These are phyloP conservation scores for Kwoniella sp. DNA, from an alignment of 768 basidiomycete species.

Conservation along the genomic window DNA sequence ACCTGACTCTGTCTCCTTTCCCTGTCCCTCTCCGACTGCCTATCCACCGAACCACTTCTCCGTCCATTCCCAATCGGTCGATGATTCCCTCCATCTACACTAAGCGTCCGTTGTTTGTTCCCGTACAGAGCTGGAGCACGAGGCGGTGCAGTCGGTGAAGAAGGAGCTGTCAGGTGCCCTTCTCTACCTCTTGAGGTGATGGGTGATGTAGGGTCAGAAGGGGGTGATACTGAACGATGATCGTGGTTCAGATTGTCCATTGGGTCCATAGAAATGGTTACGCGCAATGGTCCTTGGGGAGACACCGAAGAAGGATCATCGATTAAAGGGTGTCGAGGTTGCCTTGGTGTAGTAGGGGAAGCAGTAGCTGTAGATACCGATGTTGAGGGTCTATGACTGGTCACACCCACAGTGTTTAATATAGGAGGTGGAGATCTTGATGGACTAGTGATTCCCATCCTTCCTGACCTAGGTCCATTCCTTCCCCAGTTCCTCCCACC, in stretches of 20 bases:
- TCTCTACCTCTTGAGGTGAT: conserved; percentile 14
- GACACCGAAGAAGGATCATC: conserved; percentile 15
- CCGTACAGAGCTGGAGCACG: conserved; percentile 2
- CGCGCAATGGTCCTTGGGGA: conserved; percentile 14
- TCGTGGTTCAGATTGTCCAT: conserved; percentile 14
- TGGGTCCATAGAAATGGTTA: conserved; percentile 26
- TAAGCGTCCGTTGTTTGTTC: conserved; percentile 24
- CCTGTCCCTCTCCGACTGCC: conserved; percentile 24
- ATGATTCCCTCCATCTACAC: conserved; percentile 19
- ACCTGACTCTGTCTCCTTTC: conserved; percentile 42
- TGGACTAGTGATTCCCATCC: conserved; percentile 17
- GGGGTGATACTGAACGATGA: conserved; percentile 5
- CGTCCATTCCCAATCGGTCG: conserved; percentile 10
- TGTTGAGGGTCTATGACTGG: conserved; percentile 5
- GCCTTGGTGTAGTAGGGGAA: conserved; percentile 28
- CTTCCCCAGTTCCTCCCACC: conserved; percentile 23
- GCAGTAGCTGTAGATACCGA: background rate
- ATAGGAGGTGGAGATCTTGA: conserved; percentile 9
- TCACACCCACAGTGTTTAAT: background rate
- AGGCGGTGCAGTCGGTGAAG: conserved; percentile 12
- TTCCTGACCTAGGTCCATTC: conserved; percentile 21
- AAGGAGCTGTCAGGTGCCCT: conserved; percentile 14
- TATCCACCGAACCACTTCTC: conserved; percentile 17
- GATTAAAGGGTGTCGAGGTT: conserved; percentile 2
- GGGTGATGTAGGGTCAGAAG: conserved; percentile 3